Base-by-base conservation (phyloP, 192 early-diverging fungal genomes). In the Entomortierella lignicola region DNA sequence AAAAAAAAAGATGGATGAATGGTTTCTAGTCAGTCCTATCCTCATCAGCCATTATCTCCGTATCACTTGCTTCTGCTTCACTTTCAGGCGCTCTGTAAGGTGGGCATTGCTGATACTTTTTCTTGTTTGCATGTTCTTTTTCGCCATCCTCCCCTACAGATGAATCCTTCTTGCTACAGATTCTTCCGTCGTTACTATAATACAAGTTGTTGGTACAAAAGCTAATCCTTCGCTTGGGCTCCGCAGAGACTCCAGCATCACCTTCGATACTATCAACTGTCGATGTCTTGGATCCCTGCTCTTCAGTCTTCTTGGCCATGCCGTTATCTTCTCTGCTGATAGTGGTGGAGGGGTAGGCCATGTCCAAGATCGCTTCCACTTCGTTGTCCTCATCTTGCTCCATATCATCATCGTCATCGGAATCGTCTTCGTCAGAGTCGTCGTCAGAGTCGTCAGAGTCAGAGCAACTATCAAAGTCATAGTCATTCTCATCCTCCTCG, bases 141-240 rank as follows among this genome's bases (percentile, higher is more conserved):
- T 59, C 44, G 7, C 30, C 43, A 41, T 51, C 44, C 30, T 44
- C 32, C 0, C n/a, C 50, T 8, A 34, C 34, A 2, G 8, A 25
- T 1, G 29, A 4, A 11, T 32, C 32, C 10, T 37, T 31, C 21
- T 30, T 25, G 7, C 25, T 8, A 21, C 17, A 53, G 30, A 58
- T 37, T n/a, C 30, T 41, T 12, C 71, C 71, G 30, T 65, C 55
- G 3, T 52, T 52, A 17, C 29, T 72, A 65, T 65, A 72, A 64
- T 72, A 72, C 62, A 72, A 32, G 4, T 51, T 72, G 63, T 64
- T 72, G 54, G 55, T 64, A 65, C 63, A 72, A 58, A 72, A 72
- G 56, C 63, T 72, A 39, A 72, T 72, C 63, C 63, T 56, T 32
- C 63, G 55, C 27, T 72, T 72, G 15, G 44, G 31, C 17, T 53